Evolutionary conservation across 768 basidiomycete genomes (phyloP).

Genomic region (Boletus sp.): DNA sequence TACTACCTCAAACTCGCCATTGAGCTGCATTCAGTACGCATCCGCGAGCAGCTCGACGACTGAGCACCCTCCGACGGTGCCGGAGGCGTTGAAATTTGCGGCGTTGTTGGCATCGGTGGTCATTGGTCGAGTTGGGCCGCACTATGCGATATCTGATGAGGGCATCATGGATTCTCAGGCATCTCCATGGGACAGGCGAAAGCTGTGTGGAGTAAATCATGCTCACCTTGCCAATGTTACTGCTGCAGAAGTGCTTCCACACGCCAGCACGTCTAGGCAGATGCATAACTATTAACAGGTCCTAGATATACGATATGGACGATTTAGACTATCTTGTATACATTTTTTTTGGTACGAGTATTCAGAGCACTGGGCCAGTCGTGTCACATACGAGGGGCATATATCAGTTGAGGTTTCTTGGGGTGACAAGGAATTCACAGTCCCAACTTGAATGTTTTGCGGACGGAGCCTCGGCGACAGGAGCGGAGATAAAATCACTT

Average conservation of each 20-base stretch:
- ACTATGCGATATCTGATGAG: slow-evolving; percentile 24
- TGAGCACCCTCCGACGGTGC: slow-evolving; percentile 39
- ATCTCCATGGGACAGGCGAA: slow-evolving; percentile 38
- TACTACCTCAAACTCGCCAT: slow-evolving; percentile 4
- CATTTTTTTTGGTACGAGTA: background rate
- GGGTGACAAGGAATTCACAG: too few species aligned
- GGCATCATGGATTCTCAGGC: slow-evolving; percentile 34
- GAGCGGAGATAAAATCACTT: background rate
- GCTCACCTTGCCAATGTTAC: background rate
- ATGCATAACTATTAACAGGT: slow-evolving; percentile 1
- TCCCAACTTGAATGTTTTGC: too few species aligned
- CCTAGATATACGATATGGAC: background rate
- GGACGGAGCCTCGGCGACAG: too few species aligned
- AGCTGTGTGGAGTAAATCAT: slow-evolving; percentile 8
- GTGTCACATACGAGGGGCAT: too few species aligned
- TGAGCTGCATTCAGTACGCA: slow-evolving; percentile 16
- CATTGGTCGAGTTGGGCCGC: slow-evolving; percentile 34
- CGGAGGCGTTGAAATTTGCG: slow-evolving; percentile 53
- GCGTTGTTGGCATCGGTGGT: slow-evolving; percentile 47
- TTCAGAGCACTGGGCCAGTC: too few species aligned
- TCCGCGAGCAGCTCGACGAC: background rate
- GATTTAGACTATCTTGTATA: background rate
- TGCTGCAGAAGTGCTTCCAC: background rate
- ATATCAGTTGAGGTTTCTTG: too few species aligned
- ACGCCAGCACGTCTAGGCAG: slow-evolving; percentile 12